These are phyloP conservation scores for Solanum chacoense DNA, from an alignment of 305 asterid species.

Conservation along the genomic window DNA sequence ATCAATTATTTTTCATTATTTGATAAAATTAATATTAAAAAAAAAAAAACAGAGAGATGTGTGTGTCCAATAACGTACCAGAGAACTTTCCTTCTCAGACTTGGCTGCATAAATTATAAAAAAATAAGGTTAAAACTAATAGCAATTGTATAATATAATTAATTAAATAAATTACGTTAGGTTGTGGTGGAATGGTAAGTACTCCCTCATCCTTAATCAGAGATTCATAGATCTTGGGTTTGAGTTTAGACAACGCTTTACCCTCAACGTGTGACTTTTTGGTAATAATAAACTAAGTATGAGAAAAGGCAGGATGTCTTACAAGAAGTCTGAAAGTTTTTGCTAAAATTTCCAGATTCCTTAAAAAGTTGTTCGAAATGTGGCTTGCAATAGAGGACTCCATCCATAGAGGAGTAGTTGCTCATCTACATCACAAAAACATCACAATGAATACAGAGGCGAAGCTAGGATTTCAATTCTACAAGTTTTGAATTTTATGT, in stretches of 20 bases:
- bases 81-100: conserved; percentile 45
- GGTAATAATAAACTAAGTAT: not conserved
- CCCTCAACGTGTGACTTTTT: not conserved
- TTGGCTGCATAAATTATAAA: conserved; percentile 26
- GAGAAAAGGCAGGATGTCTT: not conserved
- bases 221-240: too few species aligned
- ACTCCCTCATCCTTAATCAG: not conserved
- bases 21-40: not conserved
- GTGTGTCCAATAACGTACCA: conserved; percentile 24
- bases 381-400: conserved; percentile 85
- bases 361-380: conserved; percentile 65
- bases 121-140: not conserved
- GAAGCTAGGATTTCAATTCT: not conserved
- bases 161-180: not conserved
- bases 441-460: not conserved
- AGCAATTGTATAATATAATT: not conserved
- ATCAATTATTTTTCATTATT: not conserved
- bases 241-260: not conserved
- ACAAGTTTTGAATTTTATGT: not conserved
- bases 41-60: not conserved
- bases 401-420: conserved; percentile 97
- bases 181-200: not conserved
- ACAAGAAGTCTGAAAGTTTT: conserved; percentile 61
- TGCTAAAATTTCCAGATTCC: conserved; percentile 44
- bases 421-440: conserved; percentile 50